Base-by-base conservation (phyloP, 2,329 filamentous ascomycete genomes). In the Seiridium cupressi region DNA sequence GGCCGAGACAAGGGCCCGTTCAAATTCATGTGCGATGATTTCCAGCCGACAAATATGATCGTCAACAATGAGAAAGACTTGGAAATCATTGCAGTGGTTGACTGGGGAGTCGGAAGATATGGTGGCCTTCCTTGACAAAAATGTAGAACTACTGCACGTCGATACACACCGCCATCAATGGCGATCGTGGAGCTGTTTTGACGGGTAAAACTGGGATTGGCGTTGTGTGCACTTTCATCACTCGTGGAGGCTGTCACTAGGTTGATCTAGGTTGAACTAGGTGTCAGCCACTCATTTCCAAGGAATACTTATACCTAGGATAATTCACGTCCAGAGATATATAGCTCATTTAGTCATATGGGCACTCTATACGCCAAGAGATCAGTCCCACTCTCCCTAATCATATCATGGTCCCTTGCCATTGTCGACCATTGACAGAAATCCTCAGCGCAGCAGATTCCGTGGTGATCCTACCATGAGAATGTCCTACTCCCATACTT, bases 1-100 rank as follows among this genome's bases (percentile, higher is more conserved):
- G 57, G 38, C 36, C 34, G 36, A 11, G 65, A 75, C 60, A 61
- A 48, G 59, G 48, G 64, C 64, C 69, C 68, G 35, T 75, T 76
- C 49, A 75, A 76, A 56, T 62, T 76, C 32, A 71, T 75, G 61
- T 75, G 73, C 54, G 70, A 76, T 44, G 73, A 76, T 63, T 67
- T 76, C 35, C 68, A 71, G 59, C 62, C 73, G 18, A 70, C 70
- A 36, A 77, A 76, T 64, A 51, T 77, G 54, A 74, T 76, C 62
- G 69, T 77, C 31, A 31, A 35, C n/a, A 35, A 35, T n/a, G 66
- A 67, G 26, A 65, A 72, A 59, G 72, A 75, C 40, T 68, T 75
- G 26, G 73, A 69, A 40, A 62, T 76, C 48, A 63, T 74, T 48
- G 70, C 70, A 60, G 66, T 75, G 51, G 67, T 76, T 36, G 73